Percentiles rank a stretch among this genome's conserved stretches.
Conservation (phyloP, 192 early-diverging fungal species). For the Phycomyces blakesleeanus region DNA sequence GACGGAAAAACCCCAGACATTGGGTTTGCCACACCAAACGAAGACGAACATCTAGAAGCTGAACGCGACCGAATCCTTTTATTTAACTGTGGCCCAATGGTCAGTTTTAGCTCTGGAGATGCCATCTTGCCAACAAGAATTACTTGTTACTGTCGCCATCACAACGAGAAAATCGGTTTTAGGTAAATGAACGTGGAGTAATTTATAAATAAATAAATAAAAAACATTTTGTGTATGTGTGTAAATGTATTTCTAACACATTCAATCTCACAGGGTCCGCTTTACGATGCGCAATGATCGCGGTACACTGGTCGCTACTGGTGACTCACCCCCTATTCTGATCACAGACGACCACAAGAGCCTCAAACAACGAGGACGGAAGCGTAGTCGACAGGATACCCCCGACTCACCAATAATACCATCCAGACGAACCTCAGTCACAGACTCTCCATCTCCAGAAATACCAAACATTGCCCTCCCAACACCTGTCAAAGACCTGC, state of each 20-base stretch:
- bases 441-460: not conserved
- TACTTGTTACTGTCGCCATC: slow-evolving; percentile 96
- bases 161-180: slow-evolving; percentile 91
- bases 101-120: slow-evolving; percentile 89
- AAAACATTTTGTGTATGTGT: not conserved
- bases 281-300: slow-evolving; percentile 71
- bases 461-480: not conserved
- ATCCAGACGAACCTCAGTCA: slow-evolving; percentile 34
- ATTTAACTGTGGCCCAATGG: slow-evolving; percentile 82
- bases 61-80: slow-evolving; percentile 76
- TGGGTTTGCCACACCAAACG: slow-evolving; percentile 9
- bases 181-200: slow-evolving; percentile 37
- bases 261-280: slow-evolving; percentile 52
- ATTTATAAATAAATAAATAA: not conserved
- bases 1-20: slow-evolving; percentile 42
- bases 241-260: not conserved
- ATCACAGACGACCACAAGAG: slow-evolving; percentile 99
- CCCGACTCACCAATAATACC: slow-evolving; percentile 28
- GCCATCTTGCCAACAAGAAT: slow-evolving; percentile 86
- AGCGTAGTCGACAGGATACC: slow-evolving; percentile 12
- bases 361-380: slow-evolving; percentile 38
- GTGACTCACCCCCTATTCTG: slow-evolving; percentile 88
- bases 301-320: slow-evolving; percentile 66
- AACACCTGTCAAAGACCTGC: not conserved
- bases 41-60: slow-evolving; percentile 36